These are phyloP conservation scores for Colletotrichum gloeosporioides DNA, from an alignment of 2,329 filamentous ascomycete species.

Conservation along the genomic window DNA sequence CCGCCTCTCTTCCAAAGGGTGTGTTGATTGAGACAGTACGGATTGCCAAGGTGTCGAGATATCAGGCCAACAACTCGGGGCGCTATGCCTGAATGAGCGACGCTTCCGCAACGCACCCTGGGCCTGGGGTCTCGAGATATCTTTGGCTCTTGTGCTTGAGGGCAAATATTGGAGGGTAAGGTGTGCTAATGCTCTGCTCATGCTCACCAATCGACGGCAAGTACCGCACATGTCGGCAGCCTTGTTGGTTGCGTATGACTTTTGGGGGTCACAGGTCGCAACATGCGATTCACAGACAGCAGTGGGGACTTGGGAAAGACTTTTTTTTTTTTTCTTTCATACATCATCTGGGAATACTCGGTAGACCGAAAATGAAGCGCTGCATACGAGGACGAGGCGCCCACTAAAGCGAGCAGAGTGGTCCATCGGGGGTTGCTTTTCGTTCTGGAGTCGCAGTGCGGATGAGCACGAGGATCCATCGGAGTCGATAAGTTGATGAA, in stretches of 20 bases:
- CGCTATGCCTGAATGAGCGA: conserved; percentile 5
- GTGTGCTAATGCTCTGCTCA: background rate
- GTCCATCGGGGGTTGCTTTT: background rate
- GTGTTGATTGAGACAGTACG: conserved; percentile 2
- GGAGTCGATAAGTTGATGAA: background rate
- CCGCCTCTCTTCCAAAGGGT: background rate
- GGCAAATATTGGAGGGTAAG: background rate
- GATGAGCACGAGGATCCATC: background rate
- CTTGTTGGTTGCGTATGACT: background rate
- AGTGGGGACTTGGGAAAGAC: background rate
- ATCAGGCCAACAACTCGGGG: background rate
- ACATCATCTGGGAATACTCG: background rate
- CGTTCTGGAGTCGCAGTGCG: background rate
- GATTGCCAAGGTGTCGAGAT: background rate
- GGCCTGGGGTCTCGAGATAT: background rate
- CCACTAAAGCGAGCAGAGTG: background rate
- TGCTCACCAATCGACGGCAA: background rate
- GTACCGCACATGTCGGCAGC: background rate
- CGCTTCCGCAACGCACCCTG: background rate
- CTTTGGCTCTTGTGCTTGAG: background rate
- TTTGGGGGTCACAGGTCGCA: background rate
- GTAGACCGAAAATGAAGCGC: background rate
- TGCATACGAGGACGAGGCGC: background rate
- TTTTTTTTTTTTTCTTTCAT: background rate
- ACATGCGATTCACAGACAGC: background rate